Evolutionary conservation across 2,329 filamentous ascomycete species (phyloP), one percentile per base, ranked within the genome.

Genomic region (Talaromyces atroroseus): DNA sequence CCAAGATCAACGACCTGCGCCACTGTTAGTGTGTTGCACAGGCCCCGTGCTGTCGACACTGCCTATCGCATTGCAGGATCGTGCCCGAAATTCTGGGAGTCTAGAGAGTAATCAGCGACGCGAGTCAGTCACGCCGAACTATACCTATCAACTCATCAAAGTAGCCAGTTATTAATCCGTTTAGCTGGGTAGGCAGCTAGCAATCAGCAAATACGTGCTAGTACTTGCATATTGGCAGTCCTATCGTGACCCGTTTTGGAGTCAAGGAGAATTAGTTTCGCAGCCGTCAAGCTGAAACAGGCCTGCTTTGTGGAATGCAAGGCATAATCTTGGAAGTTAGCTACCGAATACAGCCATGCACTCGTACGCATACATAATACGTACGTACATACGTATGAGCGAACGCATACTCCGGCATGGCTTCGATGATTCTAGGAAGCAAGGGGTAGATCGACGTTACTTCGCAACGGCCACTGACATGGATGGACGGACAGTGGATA

Each of bases 371-470:
- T 18, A 29, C 11, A 2, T 36, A 36, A 20, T 10, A 10, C 18
- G n/a, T 21, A 42, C 5, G 8, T 21, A 6, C 38, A 21, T 42
- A 42, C 38, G 38, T 21, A 42, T 11, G 38, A 42, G n/a, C 38
- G 38, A 45, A 38, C 40, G n/a, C n/a, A 34, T 32, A 45, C n/a
- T 6, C 36, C 10, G 18, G n/a, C 40, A 21, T 34, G 50, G n/a
- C 50, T 32, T 52, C 45, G 42, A 36, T 40, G 50, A 18, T n/a
- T 46, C 50, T 18, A 52, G 26, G 20, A 52, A 46, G 50, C 50
- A 52, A 46, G 50, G 50, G 50, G 50, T 20, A 34, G 18, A 44
- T 44, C 20, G 20, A 14, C 40, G 40, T 44, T 44, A 44, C 36
- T 40, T n/a, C 36, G 24, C 49, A 32, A 45, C 49, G 18, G 29